Evolutionary conservation across 129 eudicot species (phyloP), one percentile per base, ranked within the genome.

Genomic region (Tanacetum coccineum): DNA sequence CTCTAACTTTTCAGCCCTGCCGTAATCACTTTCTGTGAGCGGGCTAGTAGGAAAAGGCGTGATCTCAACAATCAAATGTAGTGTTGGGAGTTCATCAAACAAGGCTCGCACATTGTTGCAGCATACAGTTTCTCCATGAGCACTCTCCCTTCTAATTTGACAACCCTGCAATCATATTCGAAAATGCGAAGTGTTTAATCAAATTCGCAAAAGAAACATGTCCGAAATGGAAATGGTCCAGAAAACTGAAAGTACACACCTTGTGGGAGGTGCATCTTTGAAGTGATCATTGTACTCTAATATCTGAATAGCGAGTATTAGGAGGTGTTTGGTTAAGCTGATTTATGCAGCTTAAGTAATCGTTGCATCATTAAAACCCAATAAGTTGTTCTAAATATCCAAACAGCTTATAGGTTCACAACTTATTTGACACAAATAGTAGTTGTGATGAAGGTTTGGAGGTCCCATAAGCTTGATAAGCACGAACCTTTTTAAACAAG

Each of bases 241-340:
- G 30, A 26, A 26, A 26, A 26, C 30, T 26, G 30, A 4, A 26
- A 26, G 30, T 28, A 39, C 56, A 32, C 71, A 89, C 97, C 93
- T 94, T 94, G 97, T 94, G 99, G 4, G 99, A 86, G 22, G 95
- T 82, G 99, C 97, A 81, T 89, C 95, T 68, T 82, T 79, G 70
- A 94, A 94, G 49, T 87, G 95, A 78, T 89, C 99, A 42, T 94
- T 95, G 25, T 94, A n/a, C n/a, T n/a, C n/a, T n/a, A n/a, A n/a
- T n/a, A n/a, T n/a, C n/a, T n/a, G n/a, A n/a, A n/a, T n/a, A 25
- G 6, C 1, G 7, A 30, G 39, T 30, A 30, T 30, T 30, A 4
- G 1, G 39, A 7, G 7, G 6, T 30, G 39, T 30, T 30, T 30
- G 39, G 39, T 6, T 4, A 30, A 30, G 39, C 39, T 30, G 6